Conservation (phyloP, 2,329 filamentous ascomycete species). For the Fusarium graminum region DNA sequence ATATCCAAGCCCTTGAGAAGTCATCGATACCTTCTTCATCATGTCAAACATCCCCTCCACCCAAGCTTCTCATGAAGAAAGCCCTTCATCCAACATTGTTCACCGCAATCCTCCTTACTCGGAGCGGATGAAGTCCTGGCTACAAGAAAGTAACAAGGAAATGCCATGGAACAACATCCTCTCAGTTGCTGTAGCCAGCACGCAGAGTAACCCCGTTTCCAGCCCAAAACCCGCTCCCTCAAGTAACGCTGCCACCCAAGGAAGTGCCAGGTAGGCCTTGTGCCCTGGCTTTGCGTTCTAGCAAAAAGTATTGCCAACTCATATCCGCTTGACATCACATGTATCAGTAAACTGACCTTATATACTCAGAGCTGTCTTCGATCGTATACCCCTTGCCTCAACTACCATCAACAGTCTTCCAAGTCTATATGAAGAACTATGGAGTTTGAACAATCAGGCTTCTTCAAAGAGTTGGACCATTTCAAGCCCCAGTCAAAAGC, state of each 20-base stretch:
- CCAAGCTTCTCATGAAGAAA: not conserved
- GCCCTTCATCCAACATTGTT: accelerated
- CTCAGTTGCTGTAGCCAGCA: not conserved
- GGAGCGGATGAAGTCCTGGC: not conserved
- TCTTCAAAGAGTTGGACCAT: no score
- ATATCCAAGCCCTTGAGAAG: not conserved
- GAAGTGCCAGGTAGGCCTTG: not conserved
- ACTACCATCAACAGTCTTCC: no score
- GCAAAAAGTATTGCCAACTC: not conserved
- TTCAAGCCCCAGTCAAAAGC: no score
- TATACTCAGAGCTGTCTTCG: no score
- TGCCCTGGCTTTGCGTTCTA: accelerated
- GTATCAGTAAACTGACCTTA: not conserved
- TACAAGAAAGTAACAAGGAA: constrained; percentile 6
- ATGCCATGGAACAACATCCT: constrained; percentile 18
- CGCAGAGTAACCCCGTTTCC: accelerated
- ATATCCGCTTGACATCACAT: accelerated
- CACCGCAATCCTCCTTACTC: not conserved
- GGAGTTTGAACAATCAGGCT: no score
- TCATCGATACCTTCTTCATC: not conserved
- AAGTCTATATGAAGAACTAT: no score
- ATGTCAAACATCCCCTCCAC: accelerated
- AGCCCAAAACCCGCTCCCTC: not conserved
- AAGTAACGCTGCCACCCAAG: not conserved
- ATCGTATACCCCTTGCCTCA: not conserved